Evolutionary conservation across 495 filamentous ascomycete species (phyloP).

Genomic region (Letharia lupina): DNA sequence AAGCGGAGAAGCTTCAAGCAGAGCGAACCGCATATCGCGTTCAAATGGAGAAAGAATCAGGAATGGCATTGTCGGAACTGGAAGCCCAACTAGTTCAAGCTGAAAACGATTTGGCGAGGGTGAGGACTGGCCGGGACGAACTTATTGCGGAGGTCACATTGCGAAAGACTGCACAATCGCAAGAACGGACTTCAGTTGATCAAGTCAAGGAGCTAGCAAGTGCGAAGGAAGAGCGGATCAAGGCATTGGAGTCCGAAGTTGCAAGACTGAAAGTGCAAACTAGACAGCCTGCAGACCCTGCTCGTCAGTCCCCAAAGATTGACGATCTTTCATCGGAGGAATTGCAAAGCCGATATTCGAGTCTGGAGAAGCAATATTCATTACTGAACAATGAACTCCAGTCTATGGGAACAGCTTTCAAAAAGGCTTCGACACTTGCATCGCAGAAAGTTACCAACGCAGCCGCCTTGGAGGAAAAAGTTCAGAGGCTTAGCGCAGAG

Average conservation of each 20-base stretch:
- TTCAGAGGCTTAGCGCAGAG: constrained; percentile 67
- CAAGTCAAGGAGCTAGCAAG: constrained; percentile 73
- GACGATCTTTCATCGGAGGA: constrained; percentile 54
- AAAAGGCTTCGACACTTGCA: constrained; percentile 73
- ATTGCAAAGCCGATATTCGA: constrained; percentile 60
- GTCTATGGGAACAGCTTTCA: constrained; percentile 78
- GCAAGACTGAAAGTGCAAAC: constrained; percentile 55
- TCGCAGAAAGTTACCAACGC: constrained; percentile 77
- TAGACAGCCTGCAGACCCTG: constrained; percentile 32
- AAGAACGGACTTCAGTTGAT: constrained; percentile 55
- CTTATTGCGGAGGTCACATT: constrained; percentile 71
- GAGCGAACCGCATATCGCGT: constrained; percentile 76
- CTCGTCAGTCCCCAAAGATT: constrained; percentile 38
- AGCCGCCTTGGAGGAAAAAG: constrained; percentile 64
- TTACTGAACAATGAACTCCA: constrained; percentile 80
- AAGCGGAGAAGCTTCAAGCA: constrained; percentile 71
- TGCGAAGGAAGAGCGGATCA: constrained; percentile 65
- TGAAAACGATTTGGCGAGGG: constrained; percentile 76
- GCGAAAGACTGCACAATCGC: constrained; percentile 67
- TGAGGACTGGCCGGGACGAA: constrained; percentile 76
- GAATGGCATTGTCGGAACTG: constrained; percentile 58
- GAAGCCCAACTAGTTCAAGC: constrained; percentile 72
- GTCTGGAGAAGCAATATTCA: constrained; percentile 66
- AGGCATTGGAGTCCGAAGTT: constrained; percentile 71
- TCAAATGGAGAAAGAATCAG: constrained; percentile 69